Percentiles rank a stretch among this genome's conserved stretches.
Evolutionary conservation across 495 filamentous ascomycete species (phyloP).

Genomic region (Trichoderma asperelloides): DNA sequence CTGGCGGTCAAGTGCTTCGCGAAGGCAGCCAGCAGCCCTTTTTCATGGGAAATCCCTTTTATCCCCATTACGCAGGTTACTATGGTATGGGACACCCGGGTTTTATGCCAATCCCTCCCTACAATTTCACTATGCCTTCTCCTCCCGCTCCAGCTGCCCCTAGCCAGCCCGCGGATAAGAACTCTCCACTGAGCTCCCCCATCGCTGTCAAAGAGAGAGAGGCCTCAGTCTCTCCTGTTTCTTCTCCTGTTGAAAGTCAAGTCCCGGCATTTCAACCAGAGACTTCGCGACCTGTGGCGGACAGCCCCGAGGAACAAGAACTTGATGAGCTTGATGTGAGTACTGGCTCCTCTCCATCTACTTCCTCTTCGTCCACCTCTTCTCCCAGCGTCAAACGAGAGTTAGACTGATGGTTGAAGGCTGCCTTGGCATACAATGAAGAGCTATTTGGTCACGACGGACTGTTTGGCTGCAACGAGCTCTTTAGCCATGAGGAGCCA

Average conservation of each 20-base stretch:
- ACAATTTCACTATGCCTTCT: not conserved
- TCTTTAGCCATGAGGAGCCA: not conserved
- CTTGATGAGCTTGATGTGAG: not conserved
- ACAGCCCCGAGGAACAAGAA: not conserved
- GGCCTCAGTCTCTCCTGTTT: not conserved
- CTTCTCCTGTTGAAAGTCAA: not conserved
- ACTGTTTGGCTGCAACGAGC: too few species aligned
- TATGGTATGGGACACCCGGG: not conserved
- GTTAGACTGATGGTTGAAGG: not conserved
- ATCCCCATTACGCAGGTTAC: not conserved
- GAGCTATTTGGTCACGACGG: not conserved
- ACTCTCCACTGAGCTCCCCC: not conserved
- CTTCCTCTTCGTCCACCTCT: not conserved
- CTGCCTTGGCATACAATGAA: not conserved
- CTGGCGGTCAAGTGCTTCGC: not conserved
- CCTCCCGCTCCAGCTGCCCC: not conserved
- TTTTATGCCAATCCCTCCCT: not conserved
- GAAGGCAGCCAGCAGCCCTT: not conserved
- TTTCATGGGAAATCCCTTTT: not conserved
- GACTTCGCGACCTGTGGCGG: not conserved
- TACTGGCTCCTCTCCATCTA: not conserved
- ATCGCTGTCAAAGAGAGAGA: not conserved
- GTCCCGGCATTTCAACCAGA: not conserved
- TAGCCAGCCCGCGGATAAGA: not conserved
- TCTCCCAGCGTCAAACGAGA: not conserved